Percentiles rank a stretch among this genome's conserved stretches.
Conservation (phyloP, 1,139 yeast species). For the Scheffersomyces illinoinensis region DNA sequence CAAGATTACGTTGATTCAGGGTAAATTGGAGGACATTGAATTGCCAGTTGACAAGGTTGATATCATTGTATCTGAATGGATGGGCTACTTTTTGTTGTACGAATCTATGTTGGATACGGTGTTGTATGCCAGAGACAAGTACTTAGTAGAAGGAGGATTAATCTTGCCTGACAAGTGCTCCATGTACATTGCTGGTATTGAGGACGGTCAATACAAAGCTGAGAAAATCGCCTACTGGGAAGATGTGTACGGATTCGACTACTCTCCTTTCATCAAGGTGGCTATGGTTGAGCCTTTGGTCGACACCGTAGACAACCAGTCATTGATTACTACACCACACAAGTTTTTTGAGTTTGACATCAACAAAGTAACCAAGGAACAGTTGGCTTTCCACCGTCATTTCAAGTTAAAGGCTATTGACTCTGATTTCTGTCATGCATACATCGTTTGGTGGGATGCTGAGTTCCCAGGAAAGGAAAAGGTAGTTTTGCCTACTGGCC, state of each 20-base stretch:
- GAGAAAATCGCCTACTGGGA: constrained; percentile 96
- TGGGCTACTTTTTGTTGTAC: constrained; percentile 95
- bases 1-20: constrained; percentile 85
- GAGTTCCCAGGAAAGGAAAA: constrained; percentile 74
- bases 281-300: constrained; percentile 95
- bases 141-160: constrained; percentile 82
- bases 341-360: constrained; percentile 82
- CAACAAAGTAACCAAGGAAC: constrained; percentile 82
- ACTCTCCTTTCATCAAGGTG: constrained; percentile 65
- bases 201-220: constrained; percentile 90
- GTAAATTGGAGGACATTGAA: constrained; percentile 91
- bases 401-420: constrained; percentile 74
- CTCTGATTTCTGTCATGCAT: constrained; percentile 83
- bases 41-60: constrained; percentile 83
- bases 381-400: constrained; percentile 68
- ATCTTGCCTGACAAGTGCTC: constrained; percentile 95
- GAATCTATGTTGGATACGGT: constrained; percentile 99
- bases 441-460: constrained; percentile 93
- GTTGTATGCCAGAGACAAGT: constrained; percentile 88
- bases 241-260: constrained; percentile 95
- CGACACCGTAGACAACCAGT: constrained; percentile 80
- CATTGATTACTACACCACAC: constrained; percentile 72
- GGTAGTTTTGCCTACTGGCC: constrained; percentile 75
- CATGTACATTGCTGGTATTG: constrained; percentile 89
- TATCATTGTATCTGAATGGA: constrained; percentile 97